These are phyloP conservation scores for Corynespora cassiicola DNA, from an alignment of 2,329 filamentous ascomycete species.

Conservation along the genomic window DNA sequence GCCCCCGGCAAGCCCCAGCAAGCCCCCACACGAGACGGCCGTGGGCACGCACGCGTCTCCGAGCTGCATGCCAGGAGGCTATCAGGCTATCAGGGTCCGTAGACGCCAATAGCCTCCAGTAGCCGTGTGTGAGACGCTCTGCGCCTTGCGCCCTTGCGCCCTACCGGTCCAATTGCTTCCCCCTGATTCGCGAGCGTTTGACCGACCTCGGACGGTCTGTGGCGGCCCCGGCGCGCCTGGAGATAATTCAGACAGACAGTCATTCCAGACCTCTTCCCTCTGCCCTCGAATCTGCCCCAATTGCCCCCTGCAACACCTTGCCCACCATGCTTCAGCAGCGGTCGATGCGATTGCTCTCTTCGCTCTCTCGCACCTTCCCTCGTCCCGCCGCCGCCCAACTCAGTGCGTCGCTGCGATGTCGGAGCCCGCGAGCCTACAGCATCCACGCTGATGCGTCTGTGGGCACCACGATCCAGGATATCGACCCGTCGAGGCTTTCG, in stretches of 20 bases:
- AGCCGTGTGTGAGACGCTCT: conserved; percentile 22
- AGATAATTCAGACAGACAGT: conserved; percentile 7
- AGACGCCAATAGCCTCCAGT: conserved; percentile 32
- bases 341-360: conserved; percentile 42
- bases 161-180: conserved; percentile 4
- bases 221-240: too few species aligned
- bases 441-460: conserved; percentile 55
- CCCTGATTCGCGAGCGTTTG: too few species aligned
- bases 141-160: conserved; percentile 25
- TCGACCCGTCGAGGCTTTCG: conserved; percentile 79
- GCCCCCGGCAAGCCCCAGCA: too few species aligned
- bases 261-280: conserved; percentile 11
- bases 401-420: conserved; percentile 53
- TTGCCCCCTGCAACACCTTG: conserved; percentile 7
- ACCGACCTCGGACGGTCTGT: conserved; percentile 22
- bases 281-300: conserved; percentile 11
- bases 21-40: background rate
- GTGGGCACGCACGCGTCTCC: background rate
- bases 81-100: too few species aligned
- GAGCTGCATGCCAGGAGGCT: conserved; percentile 10
- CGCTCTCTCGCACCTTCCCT: conserved; percentile 31
- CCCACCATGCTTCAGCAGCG: conserved; percentile 46
- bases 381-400: conserved; percentile 37
- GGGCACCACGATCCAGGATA: conserved; percentile 64
- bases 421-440: conserved; percentile 55